Evolutionary conservation across 148 eudicot species (phyloP).

Genomic region (Polygonum maritimum): DNA sequence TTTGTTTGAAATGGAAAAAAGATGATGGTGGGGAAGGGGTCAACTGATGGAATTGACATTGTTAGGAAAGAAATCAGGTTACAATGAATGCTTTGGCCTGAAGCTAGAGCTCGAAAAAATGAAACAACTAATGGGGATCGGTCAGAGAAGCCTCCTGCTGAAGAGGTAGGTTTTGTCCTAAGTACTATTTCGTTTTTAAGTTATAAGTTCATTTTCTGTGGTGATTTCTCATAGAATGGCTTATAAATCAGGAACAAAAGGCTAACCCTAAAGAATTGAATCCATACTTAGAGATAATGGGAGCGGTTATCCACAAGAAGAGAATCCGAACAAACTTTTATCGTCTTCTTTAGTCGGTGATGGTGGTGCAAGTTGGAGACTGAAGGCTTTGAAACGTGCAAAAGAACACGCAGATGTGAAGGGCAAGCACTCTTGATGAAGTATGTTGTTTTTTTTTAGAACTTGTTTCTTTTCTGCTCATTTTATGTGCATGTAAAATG

Average conservation of each 20-base stretch:
- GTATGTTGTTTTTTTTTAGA: conserved; percentile 23
- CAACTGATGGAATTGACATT: conserved; percentile 21
- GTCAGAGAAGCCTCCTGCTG: conserved; percentile 37
- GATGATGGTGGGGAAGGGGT: conserved; percentile 25
- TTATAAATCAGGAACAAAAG: conserved; percentile 32
- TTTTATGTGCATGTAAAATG: neutral
- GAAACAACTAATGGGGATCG: conserved; percentile 18
- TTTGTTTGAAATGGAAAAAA: conserved; percentile 10
- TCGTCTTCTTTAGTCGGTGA: conserved; percentile 77
- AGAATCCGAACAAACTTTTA: conserved; percentile 34
- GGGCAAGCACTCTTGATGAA: conserved; percentile 63
- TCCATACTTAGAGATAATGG: conserved; percentile 71
- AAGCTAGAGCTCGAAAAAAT: conserved; percentile 28
- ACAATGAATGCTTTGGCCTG: conserved; percentile 89
- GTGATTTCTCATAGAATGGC: neutral
- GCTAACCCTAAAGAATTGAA: conserved; percentile 71
- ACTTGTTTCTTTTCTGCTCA: too few species aligned
- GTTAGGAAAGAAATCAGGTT: conserved; percentile 77
- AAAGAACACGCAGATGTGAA: conserved; percentile 91
- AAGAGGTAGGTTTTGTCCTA: conserved; percentile 47
- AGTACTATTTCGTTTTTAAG: neutral
- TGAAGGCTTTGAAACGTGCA: conserved; percentile 89
- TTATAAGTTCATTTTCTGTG: neutral
- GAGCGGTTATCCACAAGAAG: conserved; percentile 69
- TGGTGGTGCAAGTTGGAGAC: conserved; percentile 99